Base-by-base conservation (phyloP, 2,329 filamentous ascomycete species). In the Aureobasidium sp. region DNA sequence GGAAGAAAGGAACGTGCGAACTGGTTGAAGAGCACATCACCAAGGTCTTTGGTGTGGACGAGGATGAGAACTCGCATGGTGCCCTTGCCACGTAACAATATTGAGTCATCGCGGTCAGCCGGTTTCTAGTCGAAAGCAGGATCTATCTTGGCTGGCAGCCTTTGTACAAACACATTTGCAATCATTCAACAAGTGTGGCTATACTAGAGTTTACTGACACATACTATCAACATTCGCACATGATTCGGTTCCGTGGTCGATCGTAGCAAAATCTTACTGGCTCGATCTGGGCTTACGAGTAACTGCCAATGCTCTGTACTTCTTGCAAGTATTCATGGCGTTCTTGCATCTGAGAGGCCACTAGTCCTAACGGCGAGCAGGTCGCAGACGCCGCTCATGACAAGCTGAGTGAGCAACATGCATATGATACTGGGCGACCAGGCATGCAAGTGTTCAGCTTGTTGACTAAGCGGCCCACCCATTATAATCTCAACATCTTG, bases 21-120 rank as follows among this genome's bases (percentile, higher is more conserved):
- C 37, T 49, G 53, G 53, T 62, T 1, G 54, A 62, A 36, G 45
- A 62, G 50, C 61, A 62, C 48, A 53, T 62, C 9, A 37, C 27
- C n/a, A 50, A 50, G 9, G 45, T 62, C 16, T 62, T 62, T 41
- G 59, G 59, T 7, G 37, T 50, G 2, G 55, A 49, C 11, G 27
- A 27, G 2, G 53, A 59, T 13, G 55, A 59, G 13, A 48, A 32
- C 44, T n/a, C 34, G 5, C 32, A 30, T 6, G 55, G 44, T 34
- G 13, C 44, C 13, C 21, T 41, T 10, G 34, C 55, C 9, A 32
- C 55, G 47, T 47, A 29, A 45, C 29, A 29, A 55, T 10, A 27
- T 2, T 13, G 6, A n/a, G n/a, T n/a, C n/a, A 4, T 25, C 13
- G 11, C 50, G n/a, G 21, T 29, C 15, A 3, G 8, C n/a, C 7